Evolutionary conservation across 2,329 filamentous ascomycete species (phyloP), one percentile per base, ranked within the genome.

Genomic region (Chrysoporthe puriensis): DNA sequence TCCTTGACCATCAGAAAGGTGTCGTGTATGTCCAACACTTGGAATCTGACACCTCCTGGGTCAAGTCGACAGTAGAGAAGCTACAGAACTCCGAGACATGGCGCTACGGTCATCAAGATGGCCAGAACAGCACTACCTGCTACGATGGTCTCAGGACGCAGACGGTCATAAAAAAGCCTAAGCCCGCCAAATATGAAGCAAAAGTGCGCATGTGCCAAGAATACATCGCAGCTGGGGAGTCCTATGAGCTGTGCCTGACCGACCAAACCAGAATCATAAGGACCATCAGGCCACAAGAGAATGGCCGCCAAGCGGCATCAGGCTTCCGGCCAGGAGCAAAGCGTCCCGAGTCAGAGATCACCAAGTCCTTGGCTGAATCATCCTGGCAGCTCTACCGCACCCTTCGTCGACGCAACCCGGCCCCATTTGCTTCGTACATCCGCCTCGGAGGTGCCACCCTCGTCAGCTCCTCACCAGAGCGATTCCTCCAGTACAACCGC

Each of bases 191-290:
- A 21, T 96, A 96, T 74, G 88, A 89, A 72, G 77, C 81, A 3
- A 88, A 91, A 72, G 90, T 96, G n/a, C 79, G 82, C 32, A 77
- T 80, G 48, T 96, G 92, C 74, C 90, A 95, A 74, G 84, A 87
- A 4, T 85, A 87, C 70, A 91, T 97, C 70, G 86, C 88, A 3
- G 88, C 90, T 0, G 93, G 93, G 16, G 89, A 94, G 70, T 94
- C 92, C 0, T 97, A 97, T 77, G 93, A 97, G 76, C 84, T 97
- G 7, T 96, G 93, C 72, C 85, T 96, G 8, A 96, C 93, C 0
- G 89, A 89, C 61, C 89, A 93, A 76, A 93, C 91, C 13, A 84
- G 83, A 46, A 86, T 96, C 72, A 84, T 76, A 26, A 68, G 52
- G 36, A 60, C 46, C 6, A 16, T 43, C 3, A 54, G 14, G 46